Evolutionary conservation across 2,329 filamentous ascomycete genomes (phyloP), one percentile per base, ranked within the genome.

Genomic region (Ophiocordyceps unilateralis): DNA sequence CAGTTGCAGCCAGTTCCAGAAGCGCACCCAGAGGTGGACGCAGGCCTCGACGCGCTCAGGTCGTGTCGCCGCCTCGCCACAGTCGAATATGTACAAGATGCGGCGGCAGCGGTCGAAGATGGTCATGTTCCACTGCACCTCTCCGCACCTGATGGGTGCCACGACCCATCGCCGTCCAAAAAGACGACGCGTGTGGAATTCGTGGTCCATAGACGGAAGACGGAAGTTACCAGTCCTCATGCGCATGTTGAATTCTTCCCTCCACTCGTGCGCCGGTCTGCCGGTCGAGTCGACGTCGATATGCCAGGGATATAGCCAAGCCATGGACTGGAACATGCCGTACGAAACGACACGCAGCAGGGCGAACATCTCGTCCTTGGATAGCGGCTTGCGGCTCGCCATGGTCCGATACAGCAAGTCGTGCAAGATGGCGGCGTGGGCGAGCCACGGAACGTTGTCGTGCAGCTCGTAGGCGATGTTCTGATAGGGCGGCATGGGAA

Each of bases 31-130:
- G n/a, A 49, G 41, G n/a, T 48, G 44, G 3, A 46, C 39, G 21
- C 44, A 48, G 22, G 46, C 44, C 23, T 45, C 28, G 41, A 50
- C 22, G 14, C 51, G 49, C 20, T 44, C 34, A 10, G 14, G 15
- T n/a, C 43, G 47, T 21, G 34, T 20, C 5, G 39, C 32, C 4
- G 21, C 36, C 8, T 43, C 37, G n/a, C 40, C 38, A 40, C 46
- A 47, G 41, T 53, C 50, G 32, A 52, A 48, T 8, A 53, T 47
- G 45, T 47, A 51, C 28, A 53, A 26, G 11, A 51, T 42, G 6
- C 47, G 43, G 5, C 22, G 21, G 10, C 38, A 6, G 11, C 51
- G 49, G 42, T 53, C 51, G 30, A 51, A 53, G 28, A 53, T 43
- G 42, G 47, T 49, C 47, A 53, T 51, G 42, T 41, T 44, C 51